A percentile compares a stretch with the other conserved stretches of the same genome.
phyloP scores from a whole-genome alignment of 78 protist genomes.

The Polysphondylium violaceum region DNA sequence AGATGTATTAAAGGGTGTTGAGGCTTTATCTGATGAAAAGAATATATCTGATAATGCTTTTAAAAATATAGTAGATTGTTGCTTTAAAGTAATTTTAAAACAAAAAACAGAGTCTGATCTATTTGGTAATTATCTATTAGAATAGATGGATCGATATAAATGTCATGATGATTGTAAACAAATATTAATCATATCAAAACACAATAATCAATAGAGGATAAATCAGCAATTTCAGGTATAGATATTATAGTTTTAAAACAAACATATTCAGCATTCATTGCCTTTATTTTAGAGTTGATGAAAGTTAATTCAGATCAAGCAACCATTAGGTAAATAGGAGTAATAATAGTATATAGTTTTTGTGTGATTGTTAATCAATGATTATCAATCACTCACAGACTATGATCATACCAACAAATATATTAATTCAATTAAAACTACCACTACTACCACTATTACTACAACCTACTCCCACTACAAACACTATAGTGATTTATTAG shows the following conservation, averaged over 20 bases:
- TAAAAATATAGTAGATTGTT: constrained; percentile 37
- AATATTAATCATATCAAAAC: background rate
- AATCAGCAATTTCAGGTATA: constrained; percentile 14
- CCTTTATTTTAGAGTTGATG: constrained; percentile 64
- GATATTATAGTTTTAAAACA: constrained; percentile 71
- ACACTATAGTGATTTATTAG: constrained; percentile 40
- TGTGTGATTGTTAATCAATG: background rate
- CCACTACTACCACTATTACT: no score
- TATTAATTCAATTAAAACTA: background rate
- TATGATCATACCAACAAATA: background rate
- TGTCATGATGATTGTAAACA: background rate
- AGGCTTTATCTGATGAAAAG: constrained; percentile 55
- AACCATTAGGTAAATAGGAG: constrained; percentile 13
- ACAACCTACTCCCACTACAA: no score
- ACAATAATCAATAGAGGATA: background rate
- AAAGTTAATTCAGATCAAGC: constrained; percentile 43
- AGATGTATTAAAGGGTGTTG: constrained; percentile 72
- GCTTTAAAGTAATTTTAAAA: constrained; percentile 45
- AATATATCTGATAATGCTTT: constrained; percentile 28
- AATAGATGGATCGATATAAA: background rate
- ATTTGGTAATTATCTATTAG: background rate
- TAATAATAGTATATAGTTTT: background rate
- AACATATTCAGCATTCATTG: constrained; percentile 51
- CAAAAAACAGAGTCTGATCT: constrained; percentile 27
- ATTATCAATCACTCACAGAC: background rate